A percentile compares a stretch with the other conserved stretches of the same genome.
These are phyloP conservation scores for Mycena galericulata DNA, from an alignment of 768 basidiomycete genomes.

Conservation along the genomic window DNA sequence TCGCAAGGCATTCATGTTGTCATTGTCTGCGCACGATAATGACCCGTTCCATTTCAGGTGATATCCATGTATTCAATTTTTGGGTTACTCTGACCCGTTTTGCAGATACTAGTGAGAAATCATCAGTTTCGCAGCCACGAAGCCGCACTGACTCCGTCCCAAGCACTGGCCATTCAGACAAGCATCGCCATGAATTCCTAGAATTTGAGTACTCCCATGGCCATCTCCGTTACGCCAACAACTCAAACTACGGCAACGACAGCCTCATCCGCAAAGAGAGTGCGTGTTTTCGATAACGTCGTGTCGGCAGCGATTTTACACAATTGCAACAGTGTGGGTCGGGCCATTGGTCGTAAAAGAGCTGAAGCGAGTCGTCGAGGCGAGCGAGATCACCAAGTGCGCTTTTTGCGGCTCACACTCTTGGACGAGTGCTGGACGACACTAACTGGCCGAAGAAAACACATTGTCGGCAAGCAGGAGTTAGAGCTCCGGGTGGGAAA, in stretches of 20 bases:
- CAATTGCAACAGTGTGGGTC: constrained; percentile 81
- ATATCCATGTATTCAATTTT: constrained; percentile 7
- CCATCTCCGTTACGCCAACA: constrained; percentile 96
- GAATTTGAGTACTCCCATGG: constrained; percentile 99
- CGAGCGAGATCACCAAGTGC: constrained; percentile 95
- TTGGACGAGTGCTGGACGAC: constrained; percentile 80
- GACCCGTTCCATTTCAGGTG: constrained; percentile 88
- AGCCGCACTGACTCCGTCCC: constrained; percentile 10
- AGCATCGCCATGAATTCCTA: constrained; percentile 97
- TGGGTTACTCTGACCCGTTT: constrained; percentile 9
- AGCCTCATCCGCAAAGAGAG: constrained; percentile 99
- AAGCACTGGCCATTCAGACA: constrained; percentile 99
- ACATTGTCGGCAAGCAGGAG: constrained; percentile 98
- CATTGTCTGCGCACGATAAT: constrained; percentile 66
- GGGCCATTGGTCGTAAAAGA: constrained; percentile 94
- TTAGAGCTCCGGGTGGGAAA: constrained; percentile 94
- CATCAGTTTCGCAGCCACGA: neutral
- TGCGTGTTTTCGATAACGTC: constrained; percentile 68
- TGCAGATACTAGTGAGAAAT: constrained; percentile 61
- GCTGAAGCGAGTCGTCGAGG: constrained; percentile 91
- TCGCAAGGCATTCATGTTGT: constrained; percentile 1
- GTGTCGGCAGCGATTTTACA: too few relatives aligned
- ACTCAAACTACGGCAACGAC: constrained; percentile 99
- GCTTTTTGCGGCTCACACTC: constrained; percentile 36
- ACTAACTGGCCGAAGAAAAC: constrained; percentile 99